These are phyloP conservation scores for Decorospora gaudefroyi DNA, from an alignment of 2,329 filamentous ascomycete genomes.

Conservation along the genomic window DNA sequence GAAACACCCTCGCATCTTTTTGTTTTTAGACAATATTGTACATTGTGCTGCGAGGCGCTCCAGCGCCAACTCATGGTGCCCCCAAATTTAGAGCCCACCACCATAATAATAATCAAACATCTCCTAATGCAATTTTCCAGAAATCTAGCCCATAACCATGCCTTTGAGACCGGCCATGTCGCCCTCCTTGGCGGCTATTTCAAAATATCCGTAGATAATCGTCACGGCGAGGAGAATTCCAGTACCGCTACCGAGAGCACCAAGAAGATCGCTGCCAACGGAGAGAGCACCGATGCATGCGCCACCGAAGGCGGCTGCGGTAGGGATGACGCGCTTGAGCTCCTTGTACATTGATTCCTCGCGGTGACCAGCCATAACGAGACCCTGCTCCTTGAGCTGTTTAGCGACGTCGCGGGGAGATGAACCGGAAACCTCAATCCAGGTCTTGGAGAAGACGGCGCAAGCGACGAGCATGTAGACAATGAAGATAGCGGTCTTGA, in stretches of 20 bases:
- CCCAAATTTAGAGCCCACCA: constrained; percentile 54
- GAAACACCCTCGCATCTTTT: constrained; percentile 14
- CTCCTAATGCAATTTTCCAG: no score
- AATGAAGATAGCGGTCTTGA: constrained; percentile 95
- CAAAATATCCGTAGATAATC: constrained; percentile 99
- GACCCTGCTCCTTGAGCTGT: constrained; percentile 99
- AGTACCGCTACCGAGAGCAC: constrained; percentile 93
- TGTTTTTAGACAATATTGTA: constrained; percentile 19
- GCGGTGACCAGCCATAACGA: constrained; percentile 99
- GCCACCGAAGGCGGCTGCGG: constrained; percentile 96
- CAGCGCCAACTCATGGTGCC: constrained; percentile 3
- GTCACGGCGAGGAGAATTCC: constrained; percentile 98
- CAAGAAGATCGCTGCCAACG: constrained; percentile 91
- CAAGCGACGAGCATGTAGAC: constrained; percentile 98
- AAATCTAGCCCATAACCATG: constrained; percentile 61
- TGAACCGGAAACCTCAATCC: constrained; percentile 98
- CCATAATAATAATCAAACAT: no score
- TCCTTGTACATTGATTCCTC: constrained; percentile 99
- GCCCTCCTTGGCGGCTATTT: constrained; percentile 98
- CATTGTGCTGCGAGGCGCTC: constrained; percentile 16
- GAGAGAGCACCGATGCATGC: constrained; percentile 98
- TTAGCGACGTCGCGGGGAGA: constrained; percentile 98
- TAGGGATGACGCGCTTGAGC: constrained; percentile 98
- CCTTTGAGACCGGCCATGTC: constrained; percentile 80
- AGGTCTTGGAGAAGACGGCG: constrained; percentile 99